A percentile compares a stretch with the other conserved stretches of the same genome.
Conservation (phyloP, 495 filamentous ascomycete genomes). For the Penicillium maclennaniae region DNA sequence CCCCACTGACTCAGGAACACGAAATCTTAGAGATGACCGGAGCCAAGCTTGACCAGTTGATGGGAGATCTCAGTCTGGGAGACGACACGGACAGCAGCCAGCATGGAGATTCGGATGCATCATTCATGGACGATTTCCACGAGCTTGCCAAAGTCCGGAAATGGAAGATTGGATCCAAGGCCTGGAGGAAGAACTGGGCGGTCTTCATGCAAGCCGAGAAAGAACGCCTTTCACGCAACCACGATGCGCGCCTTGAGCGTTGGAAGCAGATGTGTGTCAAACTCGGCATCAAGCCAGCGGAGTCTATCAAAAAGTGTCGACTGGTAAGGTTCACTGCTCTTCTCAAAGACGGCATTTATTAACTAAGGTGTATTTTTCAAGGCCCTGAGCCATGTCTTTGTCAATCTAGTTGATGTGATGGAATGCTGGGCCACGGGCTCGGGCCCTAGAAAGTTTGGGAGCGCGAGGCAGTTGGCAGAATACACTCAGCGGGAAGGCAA, state of each 20-base stretch:
- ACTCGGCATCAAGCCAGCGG: slow-evolving; percentile 21
- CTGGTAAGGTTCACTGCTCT: slow-evolving; percentile 24
- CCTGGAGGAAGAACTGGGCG: slow-evolving; percentile 21
- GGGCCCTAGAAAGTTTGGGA: slow-evolving; percentile 29
- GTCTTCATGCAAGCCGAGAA: slow-evolving; percentile 22
- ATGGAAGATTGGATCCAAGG: slow-evolving; percentile 22
- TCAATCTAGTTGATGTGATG: slow-evolving; percentile 53
- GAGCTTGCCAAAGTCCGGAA: slow-evolving; percentile 10
- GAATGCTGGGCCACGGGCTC: slow-evolving; percentile 34
- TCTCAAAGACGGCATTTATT: not conserved
- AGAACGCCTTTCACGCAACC: slow-evolving; percentile 15
- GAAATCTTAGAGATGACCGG: no score
- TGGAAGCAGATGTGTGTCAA: slow-evolving; percentile 34
- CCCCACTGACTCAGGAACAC: no score
- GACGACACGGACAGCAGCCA: not conserved
- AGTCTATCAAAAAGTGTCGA: slow-evolving; percentile 39
- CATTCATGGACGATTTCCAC: slow-evolving; percentile 20
- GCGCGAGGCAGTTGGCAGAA: slow-evolving; percentile 23
- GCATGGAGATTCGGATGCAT: not conserved
- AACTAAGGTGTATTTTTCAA: slow-evolving; percentile 1
- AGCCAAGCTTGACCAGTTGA: not conserved
- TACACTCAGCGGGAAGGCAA: slow-evolving; percentile 35
- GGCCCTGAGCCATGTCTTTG: slow-evolving; percentile 29
- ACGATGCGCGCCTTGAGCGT: slow-evolving; percentile 10
- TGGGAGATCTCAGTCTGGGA: not conserved